Evolutionary conservation across 108 stramenopile species (phyloP).

Genomic region (Cyclotella cryptica): DNA sequence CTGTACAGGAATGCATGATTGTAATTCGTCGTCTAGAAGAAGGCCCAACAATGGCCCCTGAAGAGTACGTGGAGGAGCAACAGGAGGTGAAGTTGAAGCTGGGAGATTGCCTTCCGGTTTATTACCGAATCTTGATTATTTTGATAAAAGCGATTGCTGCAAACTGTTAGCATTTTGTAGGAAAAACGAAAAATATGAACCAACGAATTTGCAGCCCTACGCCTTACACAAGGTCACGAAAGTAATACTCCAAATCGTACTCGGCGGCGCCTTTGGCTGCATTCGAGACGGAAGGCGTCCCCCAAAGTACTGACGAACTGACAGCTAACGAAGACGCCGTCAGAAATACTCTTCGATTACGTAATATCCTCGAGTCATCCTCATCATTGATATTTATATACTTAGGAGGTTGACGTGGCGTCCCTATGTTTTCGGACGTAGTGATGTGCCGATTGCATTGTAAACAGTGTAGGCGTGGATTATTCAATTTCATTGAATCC

Average conservation of each 20-base stretch:
- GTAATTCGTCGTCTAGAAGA: slow-evolving; percentile 56
- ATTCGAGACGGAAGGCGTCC: slow-evolving; percentile 15
- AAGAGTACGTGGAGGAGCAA: slow-evolving; percentile 64
- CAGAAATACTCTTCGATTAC: neutral
- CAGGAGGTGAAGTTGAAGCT: slow-evolving; percentile 54
- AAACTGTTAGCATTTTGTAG: neutral
- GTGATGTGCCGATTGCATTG: neutral
- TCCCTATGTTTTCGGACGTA: neutral
- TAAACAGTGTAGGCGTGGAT: neutral
- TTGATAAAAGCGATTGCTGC: too few species aligned
- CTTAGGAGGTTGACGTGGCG: neutral
- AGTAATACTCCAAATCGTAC: slow-evolving; percentile 86
- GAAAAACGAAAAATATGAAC: neutral
- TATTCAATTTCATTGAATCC: neutral
- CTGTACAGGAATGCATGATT: slow-evolving; percentile 52
- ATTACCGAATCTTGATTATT: slow-evolving; percentile 62
- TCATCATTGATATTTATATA: neutral
- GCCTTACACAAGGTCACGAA: slow-evolving; percentile 67
- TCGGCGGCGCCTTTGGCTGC: slow-evolving; percentile 85
- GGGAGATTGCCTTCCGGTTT: slow-evolving; percentile 69
- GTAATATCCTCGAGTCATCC: neutral
- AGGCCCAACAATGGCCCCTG: slow-evolving; percentile 52
- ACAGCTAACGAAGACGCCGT: slow-evolving; percentile 1
- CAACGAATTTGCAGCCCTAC: neutral
- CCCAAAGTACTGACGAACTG: neutral